These are phyloP conservation scores for Calocybe cyanea DNA, from an alignment of 768 basidiomycete species.

Conservation along the genomic window DNA sequence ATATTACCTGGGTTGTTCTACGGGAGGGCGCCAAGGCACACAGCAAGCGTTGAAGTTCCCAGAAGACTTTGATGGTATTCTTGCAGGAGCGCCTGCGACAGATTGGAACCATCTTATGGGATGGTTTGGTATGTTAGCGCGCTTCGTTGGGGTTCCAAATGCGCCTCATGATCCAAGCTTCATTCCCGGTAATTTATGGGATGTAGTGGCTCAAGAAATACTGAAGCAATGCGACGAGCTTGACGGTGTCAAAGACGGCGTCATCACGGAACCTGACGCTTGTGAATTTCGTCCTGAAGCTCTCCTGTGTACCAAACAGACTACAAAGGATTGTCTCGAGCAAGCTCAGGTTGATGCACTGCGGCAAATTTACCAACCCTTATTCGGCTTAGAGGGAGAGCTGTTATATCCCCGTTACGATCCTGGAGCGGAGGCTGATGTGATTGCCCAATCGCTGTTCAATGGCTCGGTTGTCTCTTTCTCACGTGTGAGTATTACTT, in stretches of 20 bases:
- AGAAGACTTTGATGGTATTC: too few relatives aligned
- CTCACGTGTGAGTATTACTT: slow-evolving; percentile 1
- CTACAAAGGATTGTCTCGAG: slow-evolving; percentile 3
- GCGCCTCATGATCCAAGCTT: slow-evolving; percentile 1
- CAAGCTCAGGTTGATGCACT: slow-evolving; percentile 5
- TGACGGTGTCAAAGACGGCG: too few relatives aligned
- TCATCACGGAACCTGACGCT: slow-evolving; percentile 8
- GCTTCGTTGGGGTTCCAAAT: slow-evolving; percentile 2
- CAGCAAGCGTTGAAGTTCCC: slow-evolving; percentile 9
- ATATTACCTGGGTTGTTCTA: too few relatives aligned
- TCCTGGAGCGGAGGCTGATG: slow-evolving; percentile 9
- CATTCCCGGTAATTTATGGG: slow-evolving; percentile 1
- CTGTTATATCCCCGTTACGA: slow-evolving; percentile 8
- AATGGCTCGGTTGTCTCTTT: slow-evolving; percentile 1
- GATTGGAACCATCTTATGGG: background rate
- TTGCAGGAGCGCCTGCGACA: too few relatives aligned
- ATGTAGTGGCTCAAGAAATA: slow-evolving; percentile 4
- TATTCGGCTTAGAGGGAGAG: slow-evolving; percentile 4
- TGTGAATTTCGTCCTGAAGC: slow-evolving; percentile 11
- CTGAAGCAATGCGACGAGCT: too few relatives aligned
- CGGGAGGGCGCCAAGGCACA: slow-evolving; percentile 6
- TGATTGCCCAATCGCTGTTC: background rate
- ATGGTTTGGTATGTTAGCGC: background rate
- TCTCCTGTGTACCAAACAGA: background rate
- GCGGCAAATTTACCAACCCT: slow-evolving; percentile 5